A percentile compares a stretch with the other conserved stretches of the same genome.
These are phyloP conservation scores for Cenchrus purpureus DNA, from an alignment of 176 grass and related monocot species.

Conservation along the genomic window DNA sequence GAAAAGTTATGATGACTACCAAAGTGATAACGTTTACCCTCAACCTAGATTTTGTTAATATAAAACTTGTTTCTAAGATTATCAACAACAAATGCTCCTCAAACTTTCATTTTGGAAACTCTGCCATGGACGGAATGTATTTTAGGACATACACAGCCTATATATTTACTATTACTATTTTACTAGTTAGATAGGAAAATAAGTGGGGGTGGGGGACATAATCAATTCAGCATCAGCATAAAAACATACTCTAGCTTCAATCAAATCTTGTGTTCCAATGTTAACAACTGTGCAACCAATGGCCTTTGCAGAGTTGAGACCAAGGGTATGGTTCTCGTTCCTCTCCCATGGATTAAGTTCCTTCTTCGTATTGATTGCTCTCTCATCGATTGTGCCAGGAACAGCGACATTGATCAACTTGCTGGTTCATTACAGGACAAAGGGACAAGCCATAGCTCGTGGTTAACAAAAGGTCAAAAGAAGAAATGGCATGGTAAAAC, in stretches of 20 bases:
- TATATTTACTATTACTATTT: background rate
- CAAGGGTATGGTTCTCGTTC: constrained; percentile 96
- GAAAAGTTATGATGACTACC: background rate
- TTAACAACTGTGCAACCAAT: constrained; percentile 99
- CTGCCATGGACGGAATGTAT: background rate
- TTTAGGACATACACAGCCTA: background rate
- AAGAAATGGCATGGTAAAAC: background rate
- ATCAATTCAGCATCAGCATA: background rate
- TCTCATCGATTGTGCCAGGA: constrained; percentile 93
- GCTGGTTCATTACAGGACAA: constrained; percentile 54
- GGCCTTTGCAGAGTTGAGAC: constrained; percentile 97
- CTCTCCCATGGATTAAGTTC: constrained; percentile 92
- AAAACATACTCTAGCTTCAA: constrained; percentile 88
- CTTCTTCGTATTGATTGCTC: constrained; percentile 96
- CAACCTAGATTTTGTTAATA: background rate
- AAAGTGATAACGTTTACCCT: background rate
- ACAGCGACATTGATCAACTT: constrained; percentile 99
- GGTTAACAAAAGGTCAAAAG: background rate
- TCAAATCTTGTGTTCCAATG: constrained; percentile 96
- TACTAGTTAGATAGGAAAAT: constrained; percentile 10
- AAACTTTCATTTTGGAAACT: constrained; percentile 26
- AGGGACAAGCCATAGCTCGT: constrained; percentile 20
- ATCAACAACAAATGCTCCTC: background rate
- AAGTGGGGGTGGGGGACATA: background rate
- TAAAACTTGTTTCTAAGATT: background rate